Conservation (phyloP, 2,329 filamentous ascomycete genomes). For the Aspergillus puulaauensis region DNA sequence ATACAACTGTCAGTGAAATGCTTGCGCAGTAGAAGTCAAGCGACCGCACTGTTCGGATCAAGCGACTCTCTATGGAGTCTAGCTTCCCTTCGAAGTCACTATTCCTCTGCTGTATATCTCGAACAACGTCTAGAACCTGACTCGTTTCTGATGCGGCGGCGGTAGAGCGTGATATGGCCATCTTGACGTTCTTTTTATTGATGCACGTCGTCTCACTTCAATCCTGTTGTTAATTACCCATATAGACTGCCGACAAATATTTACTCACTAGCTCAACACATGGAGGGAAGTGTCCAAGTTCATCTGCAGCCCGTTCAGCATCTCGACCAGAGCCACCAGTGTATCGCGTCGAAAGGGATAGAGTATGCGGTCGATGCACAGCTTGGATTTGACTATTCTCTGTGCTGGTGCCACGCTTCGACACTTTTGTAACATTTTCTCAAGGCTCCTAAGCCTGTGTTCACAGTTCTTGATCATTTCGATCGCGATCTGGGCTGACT, state of each 20-base stretch:
- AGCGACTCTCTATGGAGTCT: no score
- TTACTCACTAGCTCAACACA: conserved; percentile 14
- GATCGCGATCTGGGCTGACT: not conserved
- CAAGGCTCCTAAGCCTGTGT: not conserved
- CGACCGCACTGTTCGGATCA: no score
- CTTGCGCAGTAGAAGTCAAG: no score
- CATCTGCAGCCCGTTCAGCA: conserved; percentile 9
- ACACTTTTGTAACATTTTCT: not conserved
- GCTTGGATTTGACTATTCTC: not conserved
- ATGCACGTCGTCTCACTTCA: no score
- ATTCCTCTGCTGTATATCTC: no score
- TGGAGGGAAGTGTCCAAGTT: conserved; percentile 14
- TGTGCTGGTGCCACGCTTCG: not conserved
- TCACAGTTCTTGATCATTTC: conserved; percentile 7
- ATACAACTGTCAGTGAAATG: no score
- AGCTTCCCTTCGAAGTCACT: no score
- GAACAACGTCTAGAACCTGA: no score
- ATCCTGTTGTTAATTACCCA: not conserved
- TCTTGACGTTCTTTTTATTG: not conserved
- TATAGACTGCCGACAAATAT: not conserved
- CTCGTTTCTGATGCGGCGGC: no score
- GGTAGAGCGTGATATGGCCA: no score
- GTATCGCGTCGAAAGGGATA: conserved; percentile 15
- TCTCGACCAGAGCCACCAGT: conserved; percentile 9
- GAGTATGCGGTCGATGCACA: conserved; percentile 2